Conservation (phyloP, 106 monocot species). For the Dendrobium huoshanense region DNA sequence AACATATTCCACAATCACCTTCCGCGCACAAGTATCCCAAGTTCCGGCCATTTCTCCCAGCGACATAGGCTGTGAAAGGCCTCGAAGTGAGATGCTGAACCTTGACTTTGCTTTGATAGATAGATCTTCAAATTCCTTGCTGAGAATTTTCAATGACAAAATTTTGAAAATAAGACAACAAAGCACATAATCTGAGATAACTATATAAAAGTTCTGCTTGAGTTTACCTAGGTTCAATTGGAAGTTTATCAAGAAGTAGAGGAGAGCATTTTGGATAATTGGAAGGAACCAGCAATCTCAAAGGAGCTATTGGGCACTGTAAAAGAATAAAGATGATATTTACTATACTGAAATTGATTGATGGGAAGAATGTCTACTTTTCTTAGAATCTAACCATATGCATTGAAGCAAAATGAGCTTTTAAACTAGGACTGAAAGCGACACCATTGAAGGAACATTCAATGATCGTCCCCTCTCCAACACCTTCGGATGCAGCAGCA, state of each 20-base stretch:
- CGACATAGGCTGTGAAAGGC: conserved; percentile 52
- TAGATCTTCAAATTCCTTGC: conserved; percentile 49
- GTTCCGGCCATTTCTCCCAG: conserved; percentile 56
- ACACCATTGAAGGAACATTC: conserved; percentile 52
- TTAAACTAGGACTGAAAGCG: conserved; percentile 55
- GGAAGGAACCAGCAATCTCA: conserved; percentile 61
- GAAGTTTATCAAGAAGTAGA: conserved; percentile 57
- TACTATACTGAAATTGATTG: neutral
- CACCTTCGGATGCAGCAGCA: conserved; percentile 25
- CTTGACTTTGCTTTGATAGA: conserved; percentile 48
- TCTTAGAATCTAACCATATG: conserved; percentile 35
- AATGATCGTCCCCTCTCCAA: conserved; percentile 46
- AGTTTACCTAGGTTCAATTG: conserved; percentile 35
- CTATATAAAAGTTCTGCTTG: neutral
- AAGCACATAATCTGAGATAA: neutral
- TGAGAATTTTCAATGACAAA: conserved; percentile 10
- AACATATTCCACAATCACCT: conserved; percentile 62
- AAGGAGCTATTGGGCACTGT: conserved; percentile 59
- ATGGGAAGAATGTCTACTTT: neutral
- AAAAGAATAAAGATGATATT: neutral
- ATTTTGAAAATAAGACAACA: neutral
- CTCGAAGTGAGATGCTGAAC: conserved; percentile 42
- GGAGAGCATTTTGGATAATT: conserved; percentile 72
- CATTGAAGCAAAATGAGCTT: conserved; percentile 43
- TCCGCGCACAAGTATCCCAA: conserved; percentile 59